Conservation (phyloP, 495 filamentous ascomycete species). For the Aspergillus indologenus region DNA sequence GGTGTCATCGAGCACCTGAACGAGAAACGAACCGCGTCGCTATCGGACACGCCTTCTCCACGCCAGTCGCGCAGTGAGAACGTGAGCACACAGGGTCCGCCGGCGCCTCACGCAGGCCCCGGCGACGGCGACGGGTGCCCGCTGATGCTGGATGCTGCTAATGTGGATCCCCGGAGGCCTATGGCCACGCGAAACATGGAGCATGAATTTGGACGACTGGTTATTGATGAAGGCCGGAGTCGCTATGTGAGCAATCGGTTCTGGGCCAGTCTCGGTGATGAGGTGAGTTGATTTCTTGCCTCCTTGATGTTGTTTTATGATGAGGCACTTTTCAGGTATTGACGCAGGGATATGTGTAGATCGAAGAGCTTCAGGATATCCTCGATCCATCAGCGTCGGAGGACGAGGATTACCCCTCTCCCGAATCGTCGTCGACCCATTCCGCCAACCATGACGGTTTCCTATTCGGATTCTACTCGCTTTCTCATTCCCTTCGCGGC, state of each 20-base stretch:
- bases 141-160: conserved; percentile 11
- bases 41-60: conserved; percentile 9
- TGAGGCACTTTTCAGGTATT: not conserved
- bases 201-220: conserved; percentile 74
- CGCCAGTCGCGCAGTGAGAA: conserved; percentile 9
- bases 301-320: not conserved
- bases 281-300: conserved; percentile 49
- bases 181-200: conserved; percentile 40
- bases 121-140: conserved; percentile 26
- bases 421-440: conserved; percentile 43
- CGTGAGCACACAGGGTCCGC: not conserved
- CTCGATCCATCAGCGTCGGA: conserved; percentile 63
- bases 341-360: conserved; percentile 38
- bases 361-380: conserved; percentile 70
- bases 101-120: conserved; percentile 12
- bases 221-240: conserved; percentile 76
- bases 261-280: conserved; percentile 84
- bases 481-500: conserved; percentile 43
- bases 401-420: conserved; percentile 61
- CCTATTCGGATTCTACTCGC: conserved; percentile 65
- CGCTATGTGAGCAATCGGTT: conserved; percentile 87
- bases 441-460: conserved; percentile 64
- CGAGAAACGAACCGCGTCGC: conserved; percentile 18
- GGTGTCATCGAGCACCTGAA: conserved; percentile 72
- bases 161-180: conserved; percentile 26